Base-by-base conservation (phyloP, 257 asterid species). In the Penstemon barbatus region DNA sequence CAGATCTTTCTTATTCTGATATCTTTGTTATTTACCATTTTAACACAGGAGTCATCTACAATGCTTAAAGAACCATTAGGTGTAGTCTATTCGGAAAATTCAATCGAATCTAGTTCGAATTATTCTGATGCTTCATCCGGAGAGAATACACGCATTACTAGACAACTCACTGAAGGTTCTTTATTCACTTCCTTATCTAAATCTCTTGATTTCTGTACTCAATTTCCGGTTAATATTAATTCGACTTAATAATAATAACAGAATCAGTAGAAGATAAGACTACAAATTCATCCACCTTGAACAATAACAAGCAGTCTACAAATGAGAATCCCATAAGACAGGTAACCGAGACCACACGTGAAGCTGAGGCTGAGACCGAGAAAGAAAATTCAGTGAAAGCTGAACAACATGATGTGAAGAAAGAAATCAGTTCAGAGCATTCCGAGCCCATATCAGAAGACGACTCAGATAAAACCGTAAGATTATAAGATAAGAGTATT, bases 101-200 rank as follows among this genome's bases (percentile, higher is more conserved):
- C 81, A 9, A 70, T 72, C 37, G 61, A 76, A 52, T 69, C 87
- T 68, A 64, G 69, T 48, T 74, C 80, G 19, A 75, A 82, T 50
- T 53, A 51, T 50, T 78, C 90, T 3, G 76, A 66, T 78, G 77
- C 64, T 68, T 71, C 79, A 8, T 64, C 83, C 1, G 67, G 77
- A 38, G 83, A 82, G 61, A 86, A 74, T 71, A 74, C 84, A 44
- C 95, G 79, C 38, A 81, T 78, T 64, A 74, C 80, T 33, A 83
- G 97, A 81, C 97, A 87, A 69, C 96, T 92, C 52, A 59, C 96
- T 46, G 91, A 82, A 89, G 97, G 98, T 92, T 75, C 33, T 56
- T 46, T 66, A 66, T 66, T 57, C 74, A 42, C 46, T 70, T 65
- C 60, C 49, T 36, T 38, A 4, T 51, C 71, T 38, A 15, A 15